Evolutionary conservation across 2,329 filamentous ascomycete genomes (phyloP).

Genomic region (Chrysoporthe cubensis): DNA sequence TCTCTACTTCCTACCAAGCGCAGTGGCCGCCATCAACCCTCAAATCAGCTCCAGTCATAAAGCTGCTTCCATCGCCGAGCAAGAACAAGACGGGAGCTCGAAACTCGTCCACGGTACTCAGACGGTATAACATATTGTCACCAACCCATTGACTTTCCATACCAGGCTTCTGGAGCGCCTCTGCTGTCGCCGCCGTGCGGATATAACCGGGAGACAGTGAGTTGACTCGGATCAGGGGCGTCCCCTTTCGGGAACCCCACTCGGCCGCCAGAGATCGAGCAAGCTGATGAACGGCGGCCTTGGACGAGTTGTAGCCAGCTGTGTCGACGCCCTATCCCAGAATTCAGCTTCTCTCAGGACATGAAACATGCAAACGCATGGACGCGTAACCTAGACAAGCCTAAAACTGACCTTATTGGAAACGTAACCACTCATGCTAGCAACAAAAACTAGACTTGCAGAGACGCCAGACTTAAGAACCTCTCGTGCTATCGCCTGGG

Average conservation of each 20-base stretch:
- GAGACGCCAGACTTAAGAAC: slow-evolving; percentile 45
- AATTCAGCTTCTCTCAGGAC: no score
- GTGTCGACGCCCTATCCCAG: slow-evolving; percentile 57
- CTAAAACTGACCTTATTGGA: slow-evolving; percentile 50
- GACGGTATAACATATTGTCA: slow-evolving; percentile 55
- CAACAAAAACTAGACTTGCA: slow-evolving; percentile 56
- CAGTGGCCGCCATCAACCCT: slow-evolving; percentile 62
- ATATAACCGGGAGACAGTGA: slow-evolving; percentile 66
- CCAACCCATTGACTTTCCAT: slow-evolving; percentile 57
- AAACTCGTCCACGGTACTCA: slow-evolving; percentile 61
- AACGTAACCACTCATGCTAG: slow-evolving; percentile 53
- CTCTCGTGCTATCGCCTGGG: slow-evolving; percentile 69
- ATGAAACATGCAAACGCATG: no score
- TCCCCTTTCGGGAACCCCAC: slow-evolving; percentile 50
- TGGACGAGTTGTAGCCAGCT: slow-evolving; percentile 67
- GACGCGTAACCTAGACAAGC: no score
- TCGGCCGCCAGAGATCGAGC: slow-evolving; percentile 63
- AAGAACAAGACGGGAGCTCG: slow-evolving; percentile 61
- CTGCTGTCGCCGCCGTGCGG: slow-evolving; percentile 50
- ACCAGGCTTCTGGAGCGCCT: slow-evolving; percentile 51
- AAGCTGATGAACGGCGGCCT: slow-evolving; percentile 64
- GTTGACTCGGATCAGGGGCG: slow-evolving; percentile 67
- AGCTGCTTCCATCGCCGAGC: slow-evolving; percentile 58
- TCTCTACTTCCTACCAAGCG: slow-evolving; percentile 31
- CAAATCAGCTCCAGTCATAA: slow-evolving; percentile 62